phyloP scores from a whole-genome alignment of 2,329 filamentous ascomycete genomes.

The Whalleya microplaca region DNA sequence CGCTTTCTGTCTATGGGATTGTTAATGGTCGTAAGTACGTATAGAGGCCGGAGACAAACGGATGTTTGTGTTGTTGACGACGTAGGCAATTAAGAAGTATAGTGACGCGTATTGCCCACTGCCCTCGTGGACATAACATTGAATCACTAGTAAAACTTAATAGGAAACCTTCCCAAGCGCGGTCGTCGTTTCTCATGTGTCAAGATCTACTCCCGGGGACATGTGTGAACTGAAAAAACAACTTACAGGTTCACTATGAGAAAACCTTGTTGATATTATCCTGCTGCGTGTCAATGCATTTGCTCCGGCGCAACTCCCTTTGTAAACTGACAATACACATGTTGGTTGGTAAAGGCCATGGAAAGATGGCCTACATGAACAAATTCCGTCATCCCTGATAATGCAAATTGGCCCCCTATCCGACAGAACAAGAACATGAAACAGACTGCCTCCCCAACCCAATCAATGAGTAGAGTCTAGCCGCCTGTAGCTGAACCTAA shows the following conservation, averaged over 20 bases:
- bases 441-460: slow-evolving; percentile 22
- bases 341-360: slow-evolving; percentile 6
- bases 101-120: no score
- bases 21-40: background rate
- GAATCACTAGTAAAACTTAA: no score
- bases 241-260: no score
- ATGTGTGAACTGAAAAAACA: no score
- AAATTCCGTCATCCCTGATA: slow-evolving; percentile 20
- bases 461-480: slow-evolving; percentile 28
- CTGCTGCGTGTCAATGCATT: slow-evolving; percentile 22
- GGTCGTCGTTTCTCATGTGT: no score
- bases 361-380: slow-evolving; percentile 10
- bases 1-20: background rate
- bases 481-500: slow-evolving; percentile 15
- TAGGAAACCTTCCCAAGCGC: no score
- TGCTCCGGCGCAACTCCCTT: slow-evolving; percentile 22
- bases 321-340: slow-evolving; percentile 13
- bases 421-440: slow-evolving; percentile 7
- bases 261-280: no score
- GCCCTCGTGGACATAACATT: no score
- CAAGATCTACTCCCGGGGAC: no score
- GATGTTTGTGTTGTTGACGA: no score
- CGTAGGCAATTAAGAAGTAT: no score
- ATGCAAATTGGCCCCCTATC: slow-evolving; percentile 27
- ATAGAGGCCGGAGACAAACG: background rate